These are phyloP conservation scores for Eimeria falciformis DNA, from an alignment of 169 alveolate species.

Conservation along the genomic window DNA sequence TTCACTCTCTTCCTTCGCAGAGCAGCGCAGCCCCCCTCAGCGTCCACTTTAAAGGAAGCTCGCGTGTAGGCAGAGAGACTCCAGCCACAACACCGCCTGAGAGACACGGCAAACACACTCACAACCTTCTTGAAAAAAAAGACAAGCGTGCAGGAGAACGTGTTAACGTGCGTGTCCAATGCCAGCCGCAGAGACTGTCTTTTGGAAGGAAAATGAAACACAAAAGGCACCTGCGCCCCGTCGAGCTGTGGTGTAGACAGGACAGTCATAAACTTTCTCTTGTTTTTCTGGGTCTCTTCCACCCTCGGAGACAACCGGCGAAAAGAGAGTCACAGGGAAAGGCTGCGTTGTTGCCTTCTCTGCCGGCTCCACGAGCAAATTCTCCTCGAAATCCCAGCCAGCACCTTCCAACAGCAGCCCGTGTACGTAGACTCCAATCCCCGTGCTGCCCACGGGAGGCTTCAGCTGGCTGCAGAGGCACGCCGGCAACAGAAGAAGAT, in stretches of 20 bases:
- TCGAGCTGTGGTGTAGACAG: neutral
- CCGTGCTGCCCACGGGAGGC: too few species aligned
- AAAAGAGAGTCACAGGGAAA: neutral
- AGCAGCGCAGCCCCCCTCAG: neutral
- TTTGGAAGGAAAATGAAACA: too few species aligned
- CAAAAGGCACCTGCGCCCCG: neutral
- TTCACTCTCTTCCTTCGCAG: neutral
- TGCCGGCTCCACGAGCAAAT: neutral
- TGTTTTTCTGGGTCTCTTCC: neutral
- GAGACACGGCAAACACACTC: neutral
- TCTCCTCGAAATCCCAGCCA: neutral
- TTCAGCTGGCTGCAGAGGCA: too few species aligned
- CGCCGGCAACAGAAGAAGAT: too few species aligned
- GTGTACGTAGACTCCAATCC: slow-evolving; percentile 1
- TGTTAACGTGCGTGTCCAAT: too few species aligned
- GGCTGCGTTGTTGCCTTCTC: neutral
- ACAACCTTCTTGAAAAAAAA: too few species aligned
- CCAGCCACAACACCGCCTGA: neutral
- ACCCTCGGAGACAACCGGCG: neutral
- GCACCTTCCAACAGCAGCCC: neutral
- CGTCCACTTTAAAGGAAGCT: neutral
- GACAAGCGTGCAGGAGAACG: too few species aligned
- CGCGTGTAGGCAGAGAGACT: neutral
- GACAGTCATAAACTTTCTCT: neutral
- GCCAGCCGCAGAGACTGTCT: too few species aligned